Evolutionary conservation across 73 alveolate species (phyloP).

Genomic region (Paramecium octaurelia): DNA sequence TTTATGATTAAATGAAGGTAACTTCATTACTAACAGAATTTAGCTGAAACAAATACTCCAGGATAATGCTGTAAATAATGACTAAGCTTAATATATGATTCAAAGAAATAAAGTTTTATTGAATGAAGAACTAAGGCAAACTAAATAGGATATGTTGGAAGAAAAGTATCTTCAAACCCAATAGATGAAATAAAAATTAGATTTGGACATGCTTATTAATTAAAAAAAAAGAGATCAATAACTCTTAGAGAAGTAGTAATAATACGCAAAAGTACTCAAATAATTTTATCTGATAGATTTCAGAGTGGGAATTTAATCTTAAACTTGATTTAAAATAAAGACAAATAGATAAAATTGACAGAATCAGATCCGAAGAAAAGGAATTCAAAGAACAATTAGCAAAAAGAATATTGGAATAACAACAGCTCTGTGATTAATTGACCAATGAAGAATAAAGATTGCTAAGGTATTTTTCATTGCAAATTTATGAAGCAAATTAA

Average conservation of each 20-base stretch:
- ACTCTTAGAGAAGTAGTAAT: not conserved
- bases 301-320: not conserved
- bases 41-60: not conserved
- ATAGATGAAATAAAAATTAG: not conserved
- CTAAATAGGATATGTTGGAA: not conserved
- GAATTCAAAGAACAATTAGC: not conserved
- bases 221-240: not conserved
- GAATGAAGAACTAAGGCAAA: not conserved
- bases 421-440: not conserved
- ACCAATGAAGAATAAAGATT: not conserved
- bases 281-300: not conserved
- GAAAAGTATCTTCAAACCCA: not conserved
- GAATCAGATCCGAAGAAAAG: not conserved
- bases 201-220: not conserved
- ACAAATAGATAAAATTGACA: not conserved
- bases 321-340: not conserved
- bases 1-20: not conserved
- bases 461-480: not conserved
- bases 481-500: not conserved
- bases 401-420: not conserved
- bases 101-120: not conserved
- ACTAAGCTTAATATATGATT: not conserved
- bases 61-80: not conserved
- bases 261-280: not conserved
- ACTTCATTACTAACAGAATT: not conserved